Conservation (phyloP, 2,329 filamentous ascomycete genomes). For the Neofusicoccum parvum region DNA sequence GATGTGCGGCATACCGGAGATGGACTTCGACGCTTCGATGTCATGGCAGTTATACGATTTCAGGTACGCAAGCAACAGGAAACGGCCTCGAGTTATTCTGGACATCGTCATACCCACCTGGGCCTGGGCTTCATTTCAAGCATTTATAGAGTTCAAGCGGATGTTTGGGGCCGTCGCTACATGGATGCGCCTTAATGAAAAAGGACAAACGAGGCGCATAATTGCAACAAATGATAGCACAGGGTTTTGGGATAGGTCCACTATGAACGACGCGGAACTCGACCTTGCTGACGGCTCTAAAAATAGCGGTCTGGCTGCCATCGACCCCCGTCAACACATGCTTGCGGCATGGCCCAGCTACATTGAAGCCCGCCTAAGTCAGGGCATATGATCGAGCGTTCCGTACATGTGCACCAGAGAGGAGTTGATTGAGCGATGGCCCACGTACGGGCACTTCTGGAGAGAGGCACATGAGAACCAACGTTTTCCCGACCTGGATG, state of each 20-base stretch:
- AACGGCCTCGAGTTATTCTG: neutral
- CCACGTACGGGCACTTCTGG: neutral
- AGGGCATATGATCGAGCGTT: neutral
- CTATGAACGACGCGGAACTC: neutral
- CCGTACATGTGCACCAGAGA: neutral
- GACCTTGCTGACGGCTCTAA: neutral
- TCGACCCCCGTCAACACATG: neutral
- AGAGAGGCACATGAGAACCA: neutral
- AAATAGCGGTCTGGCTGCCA: neutral
- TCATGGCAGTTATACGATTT: too few relatives aligned
- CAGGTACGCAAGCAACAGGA: too few relatives aligned
- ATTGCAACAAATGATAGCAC: neutral
- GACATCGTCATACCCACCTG: neutral
- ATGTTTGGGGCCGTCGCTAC: neutral
- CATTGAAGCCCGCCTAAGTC: neutral
- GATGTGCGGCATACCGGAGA: too few relatives aligned
- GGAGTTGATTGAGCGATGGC: neutral
- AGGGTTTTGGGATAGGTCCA: neutral
- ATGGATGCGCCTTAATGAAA: neutral
- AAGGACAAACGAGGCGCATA: neutral
- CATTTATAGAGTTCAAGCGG: accelerated
- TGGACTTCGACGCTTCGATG: too few relatives aligned
- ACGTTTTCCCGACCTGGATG: neutral
- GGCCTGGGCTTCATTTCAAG: neutral
- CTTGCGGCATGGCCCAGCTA: neutral